A percentile compares a stretch with the other conserved stretches of the same genome.
These are phyloP conservation scores for Erodium maritimum DNA, from an alignment of 345 rosid genomes.

Conservation along the genomic window DNA sequence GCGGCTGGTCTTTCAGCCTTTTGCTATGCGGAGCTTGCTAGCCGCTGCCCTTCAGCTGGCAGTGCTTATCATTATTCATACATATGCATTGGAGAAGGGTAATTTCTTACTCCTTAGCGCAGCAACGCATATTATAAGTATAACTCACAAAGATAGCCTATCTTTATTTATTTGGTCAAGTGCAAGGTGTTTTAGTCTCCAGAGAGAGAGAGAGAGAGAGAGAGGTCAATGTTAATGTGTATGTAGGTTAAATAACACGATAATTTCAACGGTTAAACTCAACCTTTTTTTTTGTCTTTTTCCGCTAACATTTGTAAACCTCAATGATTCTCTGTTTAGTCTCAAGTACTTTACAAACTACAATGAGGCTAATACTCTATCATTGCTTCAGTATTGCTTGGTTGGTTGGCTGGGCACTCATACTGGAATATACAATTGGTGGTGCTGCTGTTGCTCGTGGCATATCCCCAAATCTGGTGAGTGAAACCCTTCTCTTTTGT, in stretches of 20 bases:
- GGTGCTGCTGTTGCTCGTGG: conserved; percentile 79
- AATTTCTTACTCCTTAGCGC: background rate
- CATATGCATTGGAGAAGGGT: conserved; percentile 96
- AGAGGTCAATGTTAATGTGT: too few relatives aligned
- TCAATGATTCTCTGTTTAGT: too few relatives aligned
- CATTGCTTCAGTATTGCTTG: conserved; percentile 57
- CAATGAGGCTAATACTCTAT: background rate
- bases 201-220: too few relatives aligned
- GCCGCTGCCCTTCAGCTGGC: conserved; percentile 97
- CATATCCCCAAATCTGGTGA: conserved; percentile 20
- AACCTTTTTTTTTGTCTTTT: too few relatives aligned
- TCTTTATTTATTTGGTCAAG: too few relatives aligned
- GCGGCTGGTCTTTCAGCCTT: conserved; percentile 94
- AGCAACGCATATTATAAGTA: too few relatives aligned
- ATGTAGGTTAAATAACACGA: too few relatives aligned
- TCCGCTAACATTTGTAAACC: too few relatives aligned
- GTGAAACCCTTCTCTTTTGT: background rate
- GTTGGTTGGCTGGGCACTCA: conserved; percentile 91
- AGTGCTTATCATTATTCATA: conserved; percentile 97
- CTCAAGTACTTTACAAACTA: conserved; percentile 8
- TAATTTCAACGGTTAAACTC: too few relatives aligned
- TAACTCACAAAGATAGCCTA: conserved; percentile 4
- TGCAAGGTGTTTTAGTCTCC: too few relatives aligned
- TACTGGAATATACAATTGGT: conserved; percentile 89
- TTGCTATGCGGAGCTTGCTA: conserved; percentile 92